Evolutionary conservation across 2,329 filamentous ascomycete species (phyloP).

Genomic region (Trichoderma endophyticum): DNA sequence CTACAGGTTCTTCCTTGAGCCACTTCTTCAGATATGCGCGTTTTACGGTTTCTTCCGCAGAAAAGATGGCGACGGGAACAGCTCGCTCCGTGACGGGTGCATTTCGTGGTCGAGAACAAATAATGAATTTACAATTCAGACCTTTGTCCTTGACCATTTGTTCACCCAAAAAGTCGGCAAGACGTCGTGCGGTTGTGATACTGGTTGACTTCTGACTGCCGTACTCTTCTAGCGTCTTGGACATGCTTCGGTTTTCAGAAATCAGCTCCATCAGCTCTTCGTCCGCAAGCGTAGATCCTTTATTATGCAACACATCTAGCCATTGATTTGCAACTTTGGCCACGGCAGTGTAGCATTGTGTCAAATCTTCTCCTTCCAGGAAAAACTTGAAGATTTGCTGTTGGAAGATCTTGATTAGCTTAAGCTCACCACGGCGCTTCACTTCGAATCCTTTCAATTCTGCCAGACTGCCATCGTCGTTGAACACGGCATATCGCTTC

Average conservation of each 20-base stretch:
- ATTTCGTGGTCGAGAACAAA: slow-evolving; percentile 80
- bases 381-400: slow-evolving; percentile 99
- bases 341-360: slow-evolving; percentile 86
- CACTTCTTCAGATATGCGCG: slow-evolving; percentile 89
- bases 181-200: slow-evolving; percentile 93
- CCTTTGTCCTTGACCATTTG: slow-evolving; percentile 99
- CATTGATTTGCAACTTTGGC: slow-evolving; percentile 94
- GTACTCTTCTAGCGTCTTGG: slow-evolving; percentile 95
- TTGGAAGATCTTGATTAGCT: slow-evolving; percentile 99
- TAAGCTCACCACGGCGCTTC: slow-evolving; percentile 94
- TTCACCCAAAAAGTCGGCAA: slow-evolving; percentile 94
- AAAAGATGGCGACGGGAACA: slow-evolving; percentile 94
- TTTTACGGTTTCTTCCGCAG: slow-evolving; percentile 84
- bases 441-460: slow-evolving; percentile 97
- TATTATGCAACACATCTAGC: slow-evolving; percentile 90
- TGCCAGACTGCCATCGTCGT: slow-evolving; percentile 91
- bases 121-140: slow-evolving; percentile 99
- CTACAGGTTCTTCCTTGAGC: slow-evolving; percentile 86
- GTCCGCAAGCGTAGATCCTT: slow-evolving; percentile 84
- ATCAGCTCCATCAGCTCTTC: slow-evolving; percentile 99
- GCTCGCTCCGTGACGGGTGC: slow-evolving; percentile 93
- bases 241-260: slow-evolving; percentile 98
- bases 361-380: slow-evolving; percentile 80
- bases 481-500: slow-evolving; percentile 98
- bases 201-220: slow-evolving; percentile 94